A percentile compares a stretch with the other conserved stretches of the same genome.
Conservation (phyloP, 2,329 filamentous ascomycete species). For the Alternaria gansuensis region DNA sequence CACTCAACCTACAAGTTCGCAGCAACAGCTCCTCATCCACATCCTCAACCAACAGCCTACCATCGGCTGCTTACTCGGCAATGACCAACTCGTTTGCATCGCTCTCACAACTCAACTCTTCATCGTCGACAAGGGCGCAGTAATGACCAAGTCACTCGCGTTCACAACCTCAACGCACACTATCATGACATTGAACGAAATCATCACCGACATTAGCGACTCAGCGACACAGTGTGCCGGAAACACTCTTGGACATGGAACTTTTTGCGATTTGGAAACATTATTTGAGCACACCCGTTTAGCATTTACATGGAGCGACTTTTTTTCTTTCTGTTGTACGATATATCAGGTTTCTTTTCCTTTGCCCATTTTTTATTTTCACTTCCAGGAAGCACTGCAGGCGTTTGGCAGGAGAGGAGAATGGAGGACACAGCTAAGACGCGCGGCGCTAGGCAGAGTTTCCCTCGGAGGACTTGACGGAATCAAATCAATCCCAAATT, state of each 20-base stretch:
- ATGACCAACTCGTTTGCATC: constrained; percentile 55
- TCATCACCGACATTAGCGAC: constrained; percentile 23
- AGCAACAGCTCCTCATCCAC: constrained; percentile 46
- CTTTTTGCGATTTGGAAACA: constrained; percentile 3
- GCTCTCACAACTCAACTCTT: constrained; percentile 43
- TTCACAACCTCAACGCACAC: constrained; percentile 12
- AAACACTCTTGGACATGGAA: constrained; percentile 17
- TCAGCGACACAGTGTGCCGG: constrained; percentile 35
- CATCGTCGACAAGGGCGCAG: constrained; percentile 36
- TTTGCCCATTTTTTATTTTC: not conserved
- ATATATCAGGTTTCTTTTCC: constrained; percentile 16
- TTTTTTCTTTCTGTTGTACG: constrained; percentile 13
- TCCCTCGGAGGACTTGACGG: constrained; percentile 4
- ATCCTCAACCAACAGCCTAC: constrained; percentile 40
- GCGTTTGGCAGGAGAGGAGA: constrained; percentile 11
- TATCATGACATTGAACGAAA: constrained; percentile 30
- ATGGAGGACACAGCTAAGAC: constrained; percentile 1
- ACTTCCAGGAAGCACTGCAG: constrained; percentile 6
- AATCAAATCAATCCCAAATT: not conserved
- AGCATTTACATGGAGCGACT: constrained; percentile 22
- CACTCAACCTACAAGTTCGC: constrained; percentile 52
- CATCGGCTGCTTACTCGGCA: constrained; percentile 49
- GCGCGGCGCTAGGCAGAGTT: constrained; percentile 5
- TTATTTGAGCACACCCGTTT: constrained; percentile 5
- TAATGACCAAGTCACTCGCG: constrained; percentile 19